Conservation (phyloP, 1,284 basidiomycete genomes). For the Ceratobasidium sp. region DNA sequence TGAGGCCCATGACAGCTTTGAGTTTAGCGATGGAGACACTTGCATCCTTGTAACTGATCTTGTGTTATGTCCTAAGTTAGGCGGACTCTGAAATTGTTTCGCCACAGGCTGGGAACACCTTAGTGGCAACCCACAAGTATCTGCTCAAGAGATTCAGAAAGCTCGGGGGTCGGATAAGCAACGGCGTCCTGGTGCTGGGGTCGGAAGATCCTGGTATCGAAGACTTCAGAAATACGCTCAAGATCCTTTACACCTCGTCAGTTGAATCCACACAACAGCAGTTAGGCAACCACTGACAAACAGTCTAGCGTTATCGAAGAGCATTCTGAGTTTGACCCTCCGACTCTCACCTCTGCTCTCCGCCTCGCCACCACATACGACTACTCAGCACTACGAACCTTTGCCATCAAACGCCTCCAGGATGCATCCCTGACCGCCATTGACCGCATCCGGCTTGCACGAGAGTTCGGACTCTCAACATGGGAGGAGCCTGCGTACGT, state of each 20-base stretch:
- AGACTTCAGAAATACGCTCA: conserved; percentile 20
- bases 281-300: too few relatives aligned
- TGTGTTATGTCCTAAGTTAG: too few relatives aligned
- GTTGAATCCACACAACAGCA: neutral
- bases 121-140: conserved; percentile 24
- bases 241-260: conserved; percentile 33
- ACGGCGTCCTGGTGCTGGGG: neutral
- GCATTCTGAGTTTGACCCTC: neutral
- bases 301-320: neutral
- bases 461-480: conserved; percentile 9
- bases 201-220: neutral
- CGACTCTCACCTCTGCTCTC: conserved; percentile 2
- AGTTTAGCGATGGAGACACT: too few relatives aligned
- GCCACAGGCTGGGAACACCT: conserved; percentile 16
- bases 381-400: conserved; percentile 1
- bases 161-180: conserved; percentile 2
- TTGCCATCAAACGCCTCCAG: conserved; percentile 29
- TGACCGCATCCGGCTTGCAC: conserved; percentile 32
- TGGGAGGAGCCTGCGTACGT: conserved; percentile 41
- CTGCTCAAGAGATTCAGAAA: conserved; percentile 14
- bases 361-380: conserved; percentile 6
- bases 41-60: too few relatives aligned
- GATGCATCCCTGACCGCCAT: conserved; percentile 12
- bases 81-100: too few relatives aligned
- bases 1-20: too few relatives aligned